Conservation (phyloP, 129 eudicot species). For the Arctium minus region DNA sequence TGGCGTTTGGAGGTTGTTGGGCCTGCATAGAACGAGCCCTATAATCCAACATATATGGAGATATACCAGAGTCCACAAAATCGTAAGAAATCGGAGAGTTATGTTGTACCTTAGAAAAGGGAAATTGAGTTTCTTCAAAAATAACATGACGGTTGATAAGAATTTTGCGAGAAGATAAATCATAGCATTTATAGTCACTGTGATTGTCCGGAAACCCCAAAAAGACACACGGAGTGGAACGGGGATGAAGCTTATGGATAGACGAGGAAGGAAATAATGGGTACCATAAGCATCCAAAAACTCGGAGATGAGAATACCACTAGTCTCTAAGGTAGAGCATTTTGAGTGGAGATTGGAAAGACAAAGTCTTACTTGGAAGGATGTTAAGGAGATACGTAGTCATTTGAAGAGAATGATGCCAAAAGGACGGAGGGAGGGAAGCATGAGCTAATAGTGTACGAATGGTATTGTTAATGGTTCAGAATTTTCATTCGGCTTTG, state of each 20-base stretch:
- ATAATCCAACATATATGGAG: not conserved
- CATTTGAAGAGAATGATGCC: too few species aligned
- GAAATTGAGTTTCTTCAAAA: too few species aligned
- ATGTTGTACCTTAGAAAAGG: too few species aligned
- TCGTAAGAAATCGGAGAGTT: not conserved
- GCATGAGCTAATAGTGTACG: not conserved
- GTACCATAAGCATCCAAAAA: not conserved
- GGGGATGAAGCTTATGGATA: not conserved
- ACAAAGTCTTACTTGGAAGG: too few species aligned
- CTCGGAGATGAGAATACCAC: not conserved
- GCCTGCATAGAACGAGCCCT: not conserved
- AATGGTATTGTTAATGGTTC: not conserved
- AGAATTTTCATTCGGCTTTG: not conserved
- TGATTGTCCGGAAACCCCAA: not conserved
- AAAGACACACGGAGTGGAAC: not conserved
- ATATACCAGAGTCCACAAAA: not conserved
- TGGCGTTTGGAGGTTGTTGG: too few species aligned
- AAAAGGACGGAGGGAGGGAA: too few species aligned
- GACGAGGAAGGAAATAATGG: not conserved
- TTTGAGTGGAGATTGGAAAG: too few species aligned
- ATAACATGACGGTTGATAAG: too few species aligned
- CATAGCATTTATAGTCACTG: not conserved
- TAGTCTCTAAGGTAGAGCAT: not conserved
- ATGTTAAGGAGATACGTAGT: not conserved
- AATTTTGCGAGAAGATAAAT: not conserved